phyloP scores from a whole-genome alignment of 2,329 filamentous ascomycete genomes.

The Pyrenochaeta sp. region DNA sequence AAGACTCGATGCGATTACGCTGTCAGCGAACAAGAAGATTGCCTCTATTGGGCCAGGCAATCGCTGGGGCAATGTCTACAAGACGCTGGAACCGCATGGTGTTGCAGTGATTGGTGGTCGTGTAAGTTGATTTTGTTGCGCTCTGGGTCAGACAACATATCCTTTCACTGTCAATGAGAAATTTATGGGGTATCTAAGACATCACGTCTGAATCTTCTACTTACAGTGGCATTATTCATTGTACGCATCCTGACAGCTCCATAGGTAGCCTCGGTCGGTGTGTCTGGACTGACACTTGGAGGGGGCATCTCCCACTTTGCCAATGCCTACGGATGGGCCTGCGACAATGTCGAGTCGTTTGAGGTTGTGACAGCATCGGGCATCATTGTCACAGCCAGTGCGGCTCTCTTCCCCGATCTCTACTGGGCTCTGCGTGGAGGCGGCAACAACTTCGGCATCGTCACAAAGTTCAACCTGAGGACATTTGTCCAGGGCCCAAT shows the following conservation, averaged over 20 bases:
- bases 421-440: constrained; percentile 50
- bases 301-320: constrained; percentile 38
- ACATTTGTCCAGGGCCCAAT: constrained; percentile 35
- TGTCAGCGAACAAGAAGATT: constrained; percentile 28
- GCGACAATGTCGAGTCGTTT: constrained; percentile 44
- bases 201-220: constrained; percentile 10
- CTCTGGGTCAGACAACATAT: too few relatives aligned
- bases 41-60: constrained; percentile 43
- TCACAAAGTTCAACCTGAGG: constrained; percentile 36
- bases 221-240: too few relatives aligned
- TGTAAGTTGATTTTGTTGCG: too few relatives aligned
- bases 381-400: constrained; percentile 20
- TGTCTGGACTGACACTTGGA: constrained; percentile 28
- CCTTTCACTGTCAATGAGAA: background rate
- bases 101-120: constrained; percentile 43
- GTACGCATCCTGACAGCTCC: constrained; percentile 2
- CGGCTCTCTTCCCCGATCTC: constrained; percentile 46
- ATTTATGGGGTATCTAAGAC: background rate
- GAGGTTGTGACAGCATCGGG: constrained; percentile 38
- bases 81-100: constrained; percentile 34
- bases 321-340: constrained; percentile 32
- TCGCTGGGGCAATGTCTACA: constrained; percentile 47
- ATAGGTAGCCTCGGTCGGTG: constrained; percentile 20
- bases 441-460: constrained; percentile 46
- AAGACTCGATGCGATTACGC: constrained; percentile 29